Base-by-base conservation (phyloP, 73 alveolate species). In the Paramecium bursaria region DNA sequence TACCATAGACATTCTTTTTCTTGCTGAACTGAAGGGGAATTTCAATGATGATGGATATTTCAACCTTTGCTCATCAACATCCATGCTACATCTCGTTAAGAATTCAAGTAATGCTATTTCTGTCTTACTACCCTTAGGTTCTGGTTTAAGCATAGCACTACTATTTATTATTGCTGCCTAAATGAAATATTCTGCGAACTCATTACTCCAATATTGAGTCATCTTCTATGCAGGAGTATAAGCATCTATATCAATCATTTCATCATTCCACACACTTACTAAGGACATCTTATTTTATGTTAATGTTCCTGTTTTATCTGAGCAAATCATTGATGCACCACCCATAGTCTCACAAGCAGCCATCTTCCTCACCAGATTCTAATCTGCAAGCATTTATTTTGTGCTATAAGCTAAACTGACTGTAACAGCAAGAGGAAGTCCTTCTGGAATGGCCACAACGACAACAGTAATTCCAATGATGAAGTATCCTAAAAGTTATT, bases 321-420 rank as follows among this genome's bases (percentile, higher is more conserved):
- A 87, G 87, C 98, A 95, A 57, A 96, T 95, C 75, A 82, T 90
- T 47, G 82, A 90, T 13, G 97, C 97, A 17, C 97, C 95, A 44
- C 99, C 99, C 98, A 96, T 91, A n/a, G 96, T 94, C 86, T 96
- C 99, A 67, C 97, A 91, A 10, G 98, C 97, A 17, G 90, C 93
- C 86, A 96, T 76, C 82, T 91, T 90, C 76, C 95, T 92, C 17
- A 96, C 97, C 54, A 90, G 86, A 85, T 91, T 94, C 46, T 91
- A 29, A 49, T 90, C 94, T 53, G 61, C 82, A 67, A 87, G 93
- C 98, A 96, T 96, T 60, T 95, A 90, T 61, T 90, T 90, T 76
- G 95, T 90, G 19, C 98, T 90, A 39, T 75, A 89, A 5, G 98
- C 95, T 39, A 93, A 75, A 11, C 95, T 87, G 76, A 96, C 57